Percentiles rank a stretch among this genome's conserved stretches.
Evolutionary conservation across 257 asterid species (phyloP).

Genomic region (Asclepias syriaca): DNA sequence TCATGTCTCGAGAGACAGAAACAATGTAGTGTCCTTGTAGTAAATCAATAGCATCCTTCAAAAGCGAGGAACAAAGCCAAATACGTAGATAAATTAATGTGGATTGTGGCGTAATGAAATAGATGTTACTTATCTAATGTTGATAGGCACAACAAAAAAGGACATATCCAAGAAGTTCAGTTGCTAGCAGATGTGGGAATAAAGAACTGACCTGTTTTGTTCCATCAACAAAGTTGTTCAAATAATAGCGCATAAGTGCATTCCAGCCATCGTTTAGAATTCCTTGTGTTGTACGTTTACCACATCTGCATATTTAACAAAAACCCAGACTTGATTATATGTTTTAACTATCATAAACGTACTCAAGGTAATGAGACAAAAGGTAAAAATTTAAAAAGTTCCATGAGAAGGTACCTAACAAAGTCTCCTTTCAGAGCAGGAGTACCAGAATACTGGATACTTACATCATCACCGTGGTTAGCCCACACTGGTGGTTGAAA

Average conservation of each 20-base stretch:
- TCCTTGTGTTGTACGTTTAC: slow-evolving; percentile 74
- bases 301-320: slow-evolving; percentile 44
- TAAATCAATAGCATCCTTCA: slow-evolving; percentile 82
- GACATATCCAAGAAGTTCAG: background rate
- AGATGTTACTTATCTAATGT: background rate
- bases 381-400: background rate
- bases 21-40: slow-evolving; percentile 69
- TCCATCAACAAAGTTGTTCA: slow-evolving; percentile 90
- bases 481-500: slow-evolving; percentile 72
- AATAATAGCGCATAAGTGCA: slow-evolving; percentile 80
- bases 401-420: slow-evolving; percentile 61
- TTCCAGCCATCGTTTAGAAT: slow-evolving; percentile 60
- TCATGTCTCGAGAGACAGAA: slow-evolving; percentile 69
- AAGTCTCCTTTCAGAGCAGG: slow-evolving; percentile 96
- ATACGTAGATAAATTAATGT: background rate
- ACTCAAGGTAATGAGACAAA: background rate
- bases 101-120: background rate
- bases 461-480: slow-evolving; percentile 88
- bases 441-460: slow-evolving; percentile 94
- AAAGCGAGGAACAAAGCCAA: slow-evolving; percentile 10
- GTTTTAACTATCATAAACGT: background rate
- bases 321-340: slow-evolving; percentile 8
- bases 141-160: background rate
- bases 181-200: slow-evolving; percentile 5
- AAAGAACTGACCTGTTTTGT: slow-evolving; percentile 69